Conservation (phyloP, 106 monocot species). For the Allium cepa region DNA sequence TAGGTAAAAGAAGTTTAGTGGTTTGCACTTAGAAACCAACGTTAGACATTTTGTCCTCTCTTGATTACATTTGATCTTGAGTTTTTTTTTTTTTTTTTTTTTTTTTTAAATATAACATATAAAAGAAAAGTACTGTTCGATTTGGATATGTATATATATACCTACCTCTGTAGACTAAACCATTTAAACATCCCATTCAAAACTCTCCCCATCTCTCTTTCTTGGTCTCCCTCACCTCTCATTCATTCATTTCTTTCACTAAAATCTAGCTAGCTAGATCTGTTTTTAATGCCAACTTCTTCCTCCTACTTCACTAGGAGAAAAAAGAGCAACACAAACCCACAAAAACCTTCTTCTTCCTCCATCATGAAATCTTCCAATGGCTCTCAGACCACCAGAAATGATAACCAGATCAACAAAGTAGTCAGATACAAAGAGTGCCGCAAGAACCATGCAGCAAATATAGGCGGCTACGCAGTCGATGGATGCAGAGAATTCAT, state of each 20-base stretch:
- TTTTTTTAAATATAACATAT: no score
- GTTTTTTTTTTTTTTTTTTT: no score
- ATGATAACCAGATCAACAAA: constrained; percentile 7
- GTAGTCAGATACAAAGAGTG: constrained; percentile 34
- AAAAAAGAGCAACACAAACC: background rate
- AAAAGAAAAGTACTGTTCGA: no score
- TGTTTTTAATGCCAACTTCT: constrained; percentile 13
- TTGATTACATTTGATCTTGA: no score
- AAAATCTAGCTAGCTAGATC: background rate
- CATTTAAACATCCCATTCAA: no score
- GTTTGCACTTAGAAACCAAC: no score
- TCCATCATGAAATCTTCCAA: constrained; percentile 15
- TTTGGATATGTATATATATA: no score
- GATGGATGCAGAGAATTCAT: constrained; percentile 90
- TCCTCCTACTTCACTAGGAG: constrained; percentile 10
- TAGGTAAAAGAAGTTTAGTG: no score
- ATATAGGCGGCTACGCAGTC: constrained; percentile 58
- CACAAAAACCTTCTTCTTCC: background rate
- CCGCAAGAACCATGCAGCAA: constrained; percentile 53
- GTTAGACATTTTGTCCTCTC: no score
- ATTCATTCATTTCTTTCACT: no score
- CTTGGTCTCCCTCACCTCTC: background rate
- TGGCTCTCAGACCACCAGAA: constrained; percentile 4
- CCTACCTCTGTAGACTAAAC: no score
- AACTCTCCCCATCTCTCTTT: no score